Percentiles rank a stretch among this genome's conserved stretches.
Conservation (phyloP, 805 yeast genomes). For the Kodamaea lidongshanica region DNA sequence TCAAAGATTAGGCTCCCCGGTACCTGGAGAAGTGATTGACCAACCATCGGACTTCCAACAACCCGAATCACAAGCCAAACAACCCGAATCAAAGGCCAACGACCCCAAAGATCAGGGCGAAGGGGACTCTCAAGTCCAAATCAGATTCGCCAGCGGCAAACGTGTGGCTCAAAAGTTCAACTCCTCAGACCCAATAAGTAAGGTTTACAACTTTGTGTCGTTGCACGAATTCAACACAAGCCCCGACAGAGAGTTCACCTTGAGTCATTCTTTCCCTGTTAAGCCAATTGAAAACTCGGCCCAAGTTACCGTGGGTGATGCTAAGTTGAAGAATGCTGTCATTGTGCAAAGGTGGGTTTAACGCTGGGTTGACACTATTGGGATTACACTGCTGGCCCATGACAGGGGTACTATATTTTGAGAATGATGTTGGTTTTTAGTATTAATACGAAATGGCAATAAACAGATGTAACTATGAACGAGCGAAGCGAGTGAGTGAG, state of each 20-base stretch:
- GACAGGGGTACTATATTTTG: too few species aligned
- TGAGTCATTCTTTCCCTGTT: constrained; percentile 80
- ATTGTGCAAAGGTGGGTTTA: constrained; percentile 77
- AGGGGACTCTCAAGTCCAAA: constrained; percentile 75
- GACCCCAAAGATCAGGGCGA: constrained; percentile 15
- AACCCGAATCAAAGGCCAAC: background rate
- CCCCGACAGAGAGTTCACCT: constrained; percentile 47
- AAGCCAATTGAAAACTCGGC: constrained; percentile 54
- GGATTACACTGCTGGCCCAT: too few species aligned
- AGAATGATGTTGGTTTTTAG: too few species aligned
- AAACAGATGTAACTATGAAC: too few species aligned
- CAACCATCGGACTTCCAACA: constrained; percentile 14
- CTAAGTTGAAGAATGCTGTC: constrained; percentile 77
- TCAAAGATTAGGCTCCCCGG: constrained; percentile 81
- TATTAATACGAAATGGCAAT: too few species aligned
- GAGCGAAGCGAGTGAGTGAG: too few species aligned
- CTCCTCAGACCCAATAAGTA: constrained; percentile 57
- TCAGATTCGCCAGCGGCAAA: constrained; percentile 78
- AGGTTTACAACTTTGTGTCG: constrained; percentile 62
- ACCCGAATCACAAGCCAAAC: constrained; percentile 1
- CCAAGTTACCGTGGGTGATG: constrained; percentile 56
- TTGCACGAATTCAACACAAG: constrained; percentile 39
- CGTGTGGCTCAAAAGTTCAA: constrained; percentile 59
- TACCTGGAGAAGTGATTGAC: constrained; percentile 57
- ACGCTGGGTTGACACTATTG: too few species aligned